Conservation (phyloP, 2,329 filamentous ascomycete species). For the Alternaria burnsii region DNA sequence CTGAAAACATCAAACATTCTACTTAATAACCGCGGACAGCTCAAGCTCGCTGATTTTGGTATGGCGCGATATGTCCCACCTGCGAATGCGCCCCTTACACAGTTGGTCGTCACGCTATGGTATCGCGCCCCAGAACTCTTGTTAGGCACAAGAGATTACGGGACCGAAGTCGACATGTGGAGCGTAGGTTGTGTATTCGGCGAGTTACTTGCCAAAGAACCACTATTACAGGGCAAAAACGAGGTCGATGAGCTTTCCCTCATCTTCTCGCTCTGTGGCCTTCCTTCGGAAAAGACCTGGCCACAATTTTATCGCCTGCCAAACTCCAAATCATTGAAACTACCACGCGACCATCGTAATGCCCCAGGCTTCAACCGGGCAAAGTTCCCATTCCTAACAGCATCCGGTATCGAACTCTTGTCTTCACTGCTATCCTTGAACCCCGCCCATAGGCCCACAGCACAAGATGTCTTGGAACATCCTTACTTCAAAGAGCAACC, state of each 20-base stretch:
- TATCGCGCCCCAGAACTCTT: slow-evolving; percentile 92
- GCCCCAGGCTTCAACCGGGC: slow-evolving; percentile 69
- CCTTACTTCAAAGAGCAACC: slow-evolving; percentile 90
- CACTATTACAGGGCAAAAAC: slow-evolving; percentile 85
- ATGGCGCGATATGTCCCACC: slow-evolving; percentile 88
- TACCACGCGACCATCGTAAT: slow-evolving; percentile 56
- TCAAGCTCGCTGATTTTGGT: slow-evolving; percentile 97
- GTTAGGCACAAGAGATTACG: slow-evolving; percentile 80
- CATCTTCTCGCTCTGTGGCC: slow-evolving; percentile 89
- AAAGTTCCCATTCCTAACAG: slow-evolving; percentile 82
- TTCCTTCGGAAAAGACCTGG: slow-evolving; percentile 84
- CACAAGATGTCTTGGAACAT: slow-evolving; percentile 77
- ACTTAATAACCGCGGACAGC: slow-evolving; percentile 90
- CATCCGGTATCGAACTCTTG: slow-evolving; percentile 75
- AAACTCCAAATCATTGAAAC: slow-evolving; percentile 80
- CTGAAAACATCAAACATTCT: slow-evolving; percentile 66
- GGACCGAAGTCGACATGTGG: slow-evolving; percentile 87
- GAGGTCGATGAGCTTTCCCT: slow-evolving; percentile 84
- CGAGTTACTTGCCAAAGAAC: slow-evolving; percentile 84
- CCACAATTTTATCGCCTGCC: slow-evolving; percentile 86
- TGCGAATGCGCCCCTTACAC: slow-evolving; percentile 77
- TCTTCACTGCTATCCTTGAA: slow-evolving; percentile 76
- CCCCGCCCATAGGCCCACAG: slow-evolving; percentile 74
- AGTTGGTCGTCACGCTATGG: slow-evolving; percentile 96
- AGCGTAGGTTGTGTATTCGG: slow-evolving; percentile 95